phyloP scores from a whole-genome alignment of 2,329 filamentous ascomycete species.

The Sporothrix globosa region DNA sequence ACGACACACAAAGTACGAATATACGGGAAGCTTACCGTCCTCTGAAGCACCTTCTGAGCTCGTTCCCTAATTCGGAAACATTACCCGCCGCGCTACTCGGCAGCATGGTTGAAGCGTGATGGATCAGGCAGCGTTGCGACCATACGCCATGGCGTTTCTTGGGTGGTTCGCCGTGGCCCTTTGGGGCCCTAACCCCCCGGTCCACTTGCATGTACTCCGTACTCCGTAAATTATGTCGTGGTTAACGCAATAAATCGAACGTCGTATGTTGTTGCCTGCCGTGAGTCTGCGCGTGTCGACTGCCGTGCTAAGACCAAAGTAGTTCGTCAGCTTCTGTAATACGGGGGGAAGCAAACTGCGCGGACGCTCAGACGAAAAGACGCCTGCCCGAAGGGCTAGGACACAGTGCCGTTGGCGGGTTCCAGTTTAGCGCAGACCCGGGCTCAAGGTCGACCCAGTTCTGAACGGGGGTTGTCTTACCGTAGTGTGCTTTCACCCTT shows the following conservation, averaged over 20 bases:
- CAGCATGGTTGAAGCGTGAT: constrained; percentile 7
- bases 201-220: neutral
- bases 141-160: neutral
- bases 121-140: constrained; percentile 14
- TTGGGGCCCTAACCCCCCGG: neutral
- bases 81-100: constrained; percentile 30
- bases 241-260: too few species aligned
- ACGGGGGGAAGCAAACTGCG: neutral
- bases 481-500: neutral
- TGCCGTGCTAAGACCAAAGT: neutral
- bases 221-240: neutral
- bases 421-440: neutral
- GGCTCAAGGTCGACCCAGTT: neutral
- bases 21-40: neutral
- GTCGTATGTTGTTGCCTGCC: neutral
- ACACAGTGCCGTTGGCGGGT: neutral
- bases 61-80: constrained; percentile 35
- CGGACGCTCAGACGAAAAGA: neutral
- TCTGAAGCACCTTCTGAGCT: neutral
- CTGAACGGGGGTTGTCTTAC: neutral
- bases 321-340: constrained; percentile 10
- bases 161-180: neutral
- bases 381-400: too few species aligned
- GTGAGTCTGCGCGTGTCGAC: neutral
- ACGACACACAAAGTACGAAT: neutral